phyloP scores from a whole-genome alignment of 495 filamentous ascomycete species.

The Aspergillus conjunctus region DNA sequence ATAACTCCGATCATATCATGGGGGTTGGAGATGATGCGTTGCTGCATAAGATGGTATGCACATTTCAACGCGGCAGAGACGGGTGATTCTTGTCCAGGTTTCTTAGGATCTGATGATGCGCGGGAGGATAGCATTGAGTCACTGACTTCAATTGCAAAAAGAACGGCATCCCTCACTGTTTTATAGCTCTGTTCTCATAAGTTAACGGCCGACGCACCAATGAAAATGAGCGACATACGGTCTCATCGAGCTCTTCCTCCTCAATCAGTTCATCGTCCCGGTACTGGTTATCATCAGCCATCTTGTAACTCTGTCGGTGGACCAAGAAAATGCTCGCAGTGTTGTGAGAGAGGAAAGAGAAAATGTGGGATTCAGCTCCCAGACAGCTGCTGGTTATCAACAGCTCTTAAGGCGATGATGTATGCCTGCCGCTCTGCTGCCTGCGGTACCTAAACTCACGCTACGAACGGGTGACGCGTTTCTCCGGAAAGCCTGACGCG shows the following conservation, averaged over 20 bases:
- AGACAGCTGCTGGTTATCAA: not conserved
- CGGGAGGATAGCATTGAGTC: constrained; percentile 81
- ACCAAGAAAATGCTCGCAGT: too few relatives aligned
- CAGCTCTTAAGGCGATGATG: not conserved
- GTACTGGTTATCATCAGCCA: constrained; percentile 47
- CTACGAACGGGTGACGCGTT: constrained; percentile 22
- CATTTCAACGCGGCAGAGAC: constrained; percentile 86
- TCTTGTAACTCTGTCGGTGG: constrained; percentile 20
- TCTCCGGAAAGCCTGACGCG: constrained; percentile 27
- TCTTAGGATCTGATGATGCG: constrained; percentile 65
- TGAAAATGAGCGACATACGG: constrained; percentile 46
- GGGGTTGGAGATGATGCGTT: constrained; percentile 94
- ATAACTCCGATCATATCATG: constrained; percentile 97
- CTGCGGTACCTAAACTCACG: constrained; percentile 13
- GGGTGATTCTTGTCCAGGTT: constrained; percentile 70
- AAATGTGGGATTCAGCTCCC: too few relatives aligned
- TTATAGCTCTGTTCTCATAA: constrained; percentile 71
- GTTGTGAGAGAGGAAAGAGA: not conserved
- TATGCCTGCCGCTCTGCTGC: constrained; percentile 28
- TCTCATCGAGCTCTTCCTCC: constrained; percentile 73
- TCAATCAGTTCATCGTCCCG: constrained; percentile 57
- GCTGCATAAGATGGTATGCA: constrained; percentile 93
- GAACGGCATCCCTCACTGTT: constrained; percentile 89
- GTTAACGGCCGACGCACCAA: not conserved
- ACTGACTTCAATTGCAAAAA: constrained; percentile 96